Evolutionary conservation across 2,329 filamentous ascomycete species (phyloP).

Genomic region (Byssoonygena ceratinophila): DNA sequence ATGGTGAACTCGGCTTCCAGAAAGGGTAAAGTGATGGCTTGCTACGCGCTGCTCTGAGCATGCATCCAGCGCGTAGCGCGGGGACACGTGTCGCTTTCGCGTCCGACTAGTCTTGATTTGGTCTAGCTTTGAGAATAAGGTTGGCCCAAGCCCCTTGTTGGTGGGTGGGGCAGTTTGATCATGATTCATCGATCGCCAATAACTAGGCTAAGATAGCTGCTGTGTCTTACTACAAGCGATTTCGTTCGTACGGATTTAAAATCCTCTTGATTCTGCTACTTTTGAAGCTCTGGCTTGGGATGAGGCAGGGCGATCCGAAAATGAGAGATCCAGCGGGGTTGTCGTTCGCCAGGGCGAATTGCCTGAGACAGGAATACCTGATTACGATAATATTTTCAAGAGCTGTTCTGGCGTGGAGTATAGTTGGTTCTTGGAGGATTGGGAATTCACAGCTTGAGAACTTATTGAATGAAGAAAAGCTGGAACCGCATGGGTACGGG

Average conservation of each 20-base stretch:
- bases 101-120: neutral
- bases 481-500: too few relatives aligned
- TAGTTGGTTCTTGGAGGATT: conserved; percentile 22
- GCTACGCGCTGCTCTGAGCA: neutral
- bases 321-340: conserved; percentile 21
- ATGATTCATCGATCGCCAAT: too few relatives aligned
- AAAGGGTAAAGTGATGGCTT: neutral
- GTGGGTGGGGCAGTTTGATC: neutral
- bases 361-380: conserved; percentile 22
- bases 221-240: conserved; percentile 23
- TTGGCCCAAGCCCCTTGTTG: too few relatives aligned
- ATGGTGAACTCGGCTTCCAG: neutral
- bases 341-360: conserved; percentile 24
- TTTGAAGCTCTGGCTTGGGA: conserved; percentile 25
- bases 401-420: conserved; percentile 22
- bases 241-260: conserved; percentile 27
- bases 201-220: too few relatives aligned
- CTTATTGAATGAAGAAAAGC: neutral
- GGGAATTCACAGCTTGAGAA: conserved; percentile 20
- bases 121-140: neutral
- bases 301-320: conserved; percentile 23
- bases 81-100: neutral
- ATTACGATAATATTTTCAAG: conserved; percentile 27
- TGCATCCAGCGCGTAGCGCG: neutral
- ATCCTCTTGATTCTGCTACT: conserved; percentile 22